Conservation (phyloP, 1,284 basidiomycete species). For the Trametes sp. region DNA sequence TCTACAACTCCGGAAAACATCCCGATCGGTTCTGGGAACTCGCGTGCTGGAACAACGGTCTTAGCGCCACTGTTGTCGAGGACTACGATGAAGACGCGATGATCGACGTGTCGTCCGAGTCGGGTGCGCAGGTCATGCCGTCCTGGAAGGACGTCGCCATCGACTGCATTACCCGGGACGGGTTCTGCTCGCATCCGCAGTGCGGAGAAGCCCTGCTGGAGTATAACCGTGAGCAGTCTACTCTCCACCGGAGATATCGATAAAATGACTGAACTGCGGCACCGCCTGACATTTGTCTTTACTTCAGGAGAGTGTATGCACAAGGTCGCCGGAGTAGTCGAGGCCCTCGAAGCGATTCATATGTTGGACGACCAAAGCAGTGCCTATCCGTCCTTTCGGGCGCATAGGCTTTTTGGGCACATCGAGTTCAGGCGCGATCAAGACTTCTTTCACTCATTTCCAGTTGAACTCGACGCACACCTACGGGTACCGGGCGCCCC, state of each 20-base stretch:
- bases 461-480: not conserved
- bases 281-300: not conserved
- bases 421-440: not conserved
- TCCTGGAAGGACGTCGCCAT: constrained; percentile 21
- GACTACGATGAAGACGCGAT: not conserved
- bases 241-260: not conserved
- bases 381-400: not conserved
- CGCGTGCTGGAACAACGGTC: constrained; percentile 24
- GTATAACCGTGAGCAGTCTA: constrained; percentile 13
- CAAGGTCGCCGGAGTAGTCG: not conserved
- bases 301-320: not conserved
- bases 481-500: not conserved
- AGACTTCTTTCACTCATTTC: not conserved
- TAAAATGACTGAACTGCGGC: not conserved
- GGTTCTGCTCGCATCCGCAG: constrained; percentile 21
- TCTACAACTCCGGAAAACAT: constrained; percentile 27
- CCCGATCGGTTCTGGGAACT: constrained; percentile 31
- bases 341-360: not conserved
- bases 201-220: constrained; percentile 20
- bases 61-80: constrained; percentile 3
- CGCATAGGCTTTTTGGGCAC: not conserved
- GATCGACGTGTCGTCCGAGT: too few species aligned
- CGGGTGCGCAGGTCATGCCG: not conserved
- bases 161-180: constrained; percentile 9
- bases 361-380: not conserved